Evolutionary conservation across 73 alveolate species (phyloP).

Genomic region (Effrenium voratum): DNA sequence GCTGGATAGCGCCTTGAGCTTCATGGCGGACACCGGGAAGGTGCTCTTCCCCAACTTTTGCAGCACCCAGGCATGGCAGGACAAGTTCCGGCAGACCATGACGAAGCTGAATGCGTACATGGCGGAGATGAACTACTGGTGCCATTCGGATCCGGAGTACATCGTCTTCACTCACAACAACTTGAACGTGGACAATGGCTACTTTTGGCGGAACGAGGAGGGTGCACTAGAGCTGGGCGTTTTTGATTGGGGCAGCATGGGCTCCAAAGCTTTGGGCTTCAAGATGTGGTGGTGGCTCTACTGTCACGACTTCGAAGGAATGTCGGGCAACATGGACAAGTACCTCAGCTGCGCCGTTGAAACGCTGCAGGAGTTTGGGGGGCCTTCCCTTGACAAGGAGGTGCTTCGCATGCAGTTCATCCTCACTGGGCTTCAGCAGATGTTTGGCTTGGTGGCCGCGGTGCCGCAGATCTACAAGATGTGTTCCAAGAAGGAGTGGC

Average conservation of each 20-base stretch:
- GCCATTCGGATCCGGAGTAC: constrained; percentile 80
- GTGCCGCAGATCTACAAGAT: constrained; percentile 77
- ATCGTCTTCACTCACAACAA: constrained; percentile 86
- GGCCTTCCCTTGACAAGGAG: constrained; percentile 54
- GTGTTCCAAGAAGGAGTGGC: constrained; percentile 91
- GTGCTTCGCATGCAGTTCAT: constrained; percentile 75
- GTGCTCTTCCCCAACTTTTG: constrained; percentile 77
- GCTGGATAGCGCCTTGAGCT: constrained; percentile 43
- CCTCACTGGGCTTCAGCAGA: constrained; percentile 56
- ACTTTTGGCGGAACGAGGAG: constrained; percentile 69
- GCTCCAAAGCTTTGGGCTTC: constrained; percentile 72
- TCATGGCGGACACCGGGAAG: constrained; percentile 91
- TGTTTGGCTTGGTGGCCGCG: constrained; percentile 70
- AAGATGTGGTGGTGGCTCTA: constrained; percentile 72
- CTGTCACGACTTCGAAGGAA: constrained; percentile 45
- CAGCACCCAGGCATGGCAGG: constrained; percentile 65
- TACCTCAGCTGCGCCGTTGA: not conserved
- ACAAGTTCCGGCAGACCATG: constrained; percentile 47
- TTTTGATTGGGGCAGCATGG: constrained; percentile 78
- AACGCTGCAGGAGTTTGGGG: constrained; percentile 5
- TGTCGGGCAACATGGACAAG: constrained; percentile 51
- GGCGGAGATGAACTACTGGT: constrained; percentile 79
- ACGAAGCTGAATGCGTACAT: constrained; percentile 73
- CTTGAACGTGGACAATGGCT: constrained; percentile 81
- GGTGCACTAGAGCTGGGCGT: constrained; percentile 61